Base-by-base conservation (phyloP, 306 rosid genomes). In the Morella rubra region DNA sequence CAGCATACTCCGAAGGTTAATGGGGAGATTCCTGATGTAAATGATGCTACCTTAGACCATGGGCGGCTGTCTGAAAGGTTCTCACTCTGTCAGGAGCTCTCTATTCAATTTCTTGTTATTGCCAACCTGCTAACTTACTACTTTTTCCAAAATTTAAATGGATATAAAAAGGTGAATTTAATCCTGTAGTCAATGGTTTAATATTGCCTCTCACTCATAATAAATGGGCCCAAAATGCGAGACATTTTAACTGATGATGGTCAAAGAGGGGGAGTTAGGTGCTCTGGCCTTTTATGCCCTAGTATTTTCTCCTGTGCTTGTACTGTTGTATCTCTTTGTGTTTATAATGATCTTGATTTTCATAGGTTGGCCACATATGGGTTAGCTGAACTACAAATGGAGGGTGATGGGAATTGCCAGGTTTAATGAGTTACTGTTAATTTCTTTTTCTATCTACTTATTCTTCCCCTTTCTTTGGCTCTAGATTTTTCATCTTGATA, bases 331-430 rank as follows among this genome's bases (percentile, higher is more conserved):
- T 73, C 66, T 61, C 40, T 58, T 66, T 71, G n/a, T 52, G 47
- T 44, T 80, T 55, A 81, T 56, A 62, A 80, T 60, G 79, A 20
- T 46, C 47, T 67, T 19, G 44, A 37, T 40, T 75, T 80, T 75
- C 41, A 58, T 85, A 95, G 99, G 89, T 79, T 96, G 84, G 90
- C 72, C 75, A 88, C 97, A 10, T 89, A 96, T 86, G 93, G 90
- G 77, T 85, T 96, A 79, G 86, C 89, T 44, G 99, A 91, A 81
- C 87, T 92, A 58, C 99, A 88, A 80, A 96, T 96, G 81, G 96
- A 96, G 89, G 99, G 99, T 77, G 99, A 96, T 80, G 99, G 99
- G 78, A 96, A 96, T 87, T 96, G 99, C 74, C 99, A 96, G 99
- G 99, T 96, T 77, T 72, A 76, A 32, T 79, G 55, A 0, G 20